Evolutionary conservation across 1,139 yeast genomes (phyloP).

Genomic region (Candida labiduridarum): DNA sequence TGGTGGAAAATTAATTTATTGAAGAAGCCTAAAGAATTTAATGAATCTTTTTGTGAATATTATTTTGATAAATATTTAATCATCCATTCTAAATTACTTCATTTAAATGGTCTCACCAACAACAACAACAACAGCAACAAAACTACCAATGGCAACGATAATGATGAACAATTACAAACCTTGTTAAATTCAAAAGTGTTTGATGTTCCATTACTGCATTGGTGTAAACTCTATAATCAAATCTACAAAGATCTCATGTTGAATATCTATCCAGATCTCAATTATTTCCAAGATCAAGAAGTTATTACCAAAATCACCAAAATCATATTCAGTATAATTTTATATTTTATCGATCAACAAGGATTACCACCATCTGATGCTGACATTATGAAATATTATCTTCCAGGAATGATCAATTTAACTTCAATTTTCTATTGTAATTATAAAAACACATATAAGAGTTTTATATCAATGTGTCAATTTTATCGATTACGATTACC

Average conservation of each 20-base stretch:
- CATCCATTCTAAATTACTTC: conserved; percentile 9
- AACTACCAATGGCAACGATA: neutral
- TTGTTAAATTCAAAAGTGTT: conserved; percentile 8
- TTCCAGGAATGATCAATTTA: conserved; percentile 31
- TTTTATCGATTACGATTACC: conserved; percentile 38
- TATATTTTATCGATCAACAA: conserved; percentile 21
- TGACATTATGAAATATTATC: conserved; percentile 17
- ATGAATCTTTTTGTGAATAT: conserved; percentile 20
- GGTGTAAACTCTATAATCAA: conserved; percentile 14
- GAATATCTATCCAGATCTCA: conserved; percentile 45
- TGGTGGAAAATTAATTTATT: conserved; percentile 50
- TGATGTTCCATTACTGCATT: conserved; percentile 6
- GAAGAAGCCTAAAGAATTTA: conserved; percentile 34
- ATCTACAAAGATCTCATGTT: conserved; percentile 25
- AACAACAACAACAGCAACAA: neutral
- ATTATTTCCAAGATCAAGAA: conserved; percentile 37
- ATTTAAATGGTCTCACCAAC: neutral
- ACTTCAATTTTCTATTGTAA: conserved; percentile 46
- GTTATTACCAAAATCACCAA: conserved; percentile 28
- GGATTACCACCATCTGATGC: conserved; percentile 8
- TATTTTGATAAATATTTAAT: conserved; percentile 20
- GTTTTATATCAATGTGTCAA: conserved; percentile 50
- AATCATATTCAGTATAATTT: conserved; percentile 29
- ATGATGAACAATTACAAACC: conserved; percentile 2
- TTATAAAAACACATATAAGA: conserved; percentile 33